phyloP scores from a whole-genome alignment of 106 monocot genomes.

The Iris macrosiphon region DNA sequence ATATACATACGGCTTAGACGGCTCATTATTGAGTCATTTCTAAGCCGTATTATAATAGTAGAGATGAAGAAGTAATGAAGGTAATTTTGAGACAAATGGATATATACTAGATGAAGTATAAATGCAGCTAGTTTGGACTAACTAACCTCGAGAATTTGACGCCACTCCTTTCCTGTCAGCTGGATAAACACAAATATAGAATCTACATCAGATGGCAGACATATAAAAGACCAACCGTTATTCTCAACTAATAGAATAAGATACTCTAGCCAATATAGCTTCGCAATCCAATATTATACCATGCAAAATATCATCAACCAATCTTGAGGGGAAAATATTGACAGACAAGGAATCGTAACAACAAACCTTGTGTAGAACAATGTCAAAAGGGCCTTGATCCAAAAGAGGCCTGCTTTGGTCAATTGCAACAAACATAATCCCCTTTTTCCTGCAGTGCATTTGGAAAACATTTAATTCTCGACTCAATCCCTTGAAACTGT shows the following conservation, averaged over 20 bases:
- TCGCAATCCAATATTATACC: not conserved
- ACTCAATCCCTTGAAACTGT: too few species aligned
- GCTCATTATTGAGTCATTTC: too few species aligned
- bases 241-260: not conserved
- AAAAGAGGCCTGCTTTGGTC: slow-evolving; percentile 56
- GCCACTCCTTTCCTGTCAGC: slow-evolving; percentile 79
- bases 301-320: not conserved
- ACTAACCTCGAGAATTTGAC: slow-evolving; percentile 79
- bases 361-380: slow-evolving; percentile 82
- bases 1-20: too few species aligned
- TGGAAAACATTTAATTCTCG: not conserved
- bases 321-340: not conserved
- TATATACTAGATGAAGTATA: not conserved
- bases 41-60: too few species aligned
- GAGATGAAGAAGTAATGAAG: too few species aligned
- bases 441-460: slow-evolving; percentile 67
- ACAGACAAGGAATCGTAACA: not conserved
- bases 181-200: slow-evolving; percentile 23
- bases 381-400: slow-evolving; percentile 95
- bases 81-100: not conserved
- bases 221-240: not conserved
- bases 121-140: not conserved
- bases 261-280: not conserved
- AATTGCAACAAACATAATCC: slow-evolving; percentile 77
- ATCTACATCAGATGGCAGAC: not conserved